Conservation (phyloP, 2,329 filamentous ascomycete species). For the Exophiala xenobiotica region DNA sequence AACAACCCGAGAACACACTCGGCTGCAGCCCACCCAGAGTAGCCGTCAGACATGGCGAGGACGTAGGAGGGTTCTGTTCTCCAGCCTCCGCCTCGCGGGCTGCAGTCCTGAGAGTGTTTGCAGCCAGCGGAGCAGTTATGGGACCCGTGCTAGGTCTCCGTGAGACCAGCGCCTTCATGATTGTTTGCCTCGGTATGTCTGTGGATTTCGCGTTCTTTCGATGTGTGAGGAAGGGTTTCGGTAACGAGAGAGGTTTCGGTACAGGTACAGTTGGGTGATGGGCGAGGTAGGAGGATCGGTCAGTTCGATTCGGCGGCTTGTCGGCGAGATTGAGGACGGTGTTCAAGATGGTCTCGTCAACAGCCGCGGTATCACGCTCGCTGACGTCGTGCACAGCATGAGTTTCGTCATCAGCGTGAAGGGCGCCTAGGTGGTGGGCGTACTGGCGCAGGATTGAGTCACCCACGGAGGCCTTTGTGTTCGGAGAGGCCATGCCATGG, state of each 20-base stretch:
- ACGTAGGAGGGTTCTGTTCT: constrained; percentile 41
- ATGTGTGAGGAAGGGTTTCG: constrained; percentile 41
- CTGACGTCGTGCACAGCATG: constrained; percentile 22
- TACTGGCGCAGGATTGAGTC: constrained; percentile 45
- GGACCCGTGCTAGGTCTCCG: constrained; percentile 57
- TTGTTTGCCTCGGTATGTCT: constrained; percentile 75
- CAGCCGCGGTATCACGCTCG: constrained; percentile 26
- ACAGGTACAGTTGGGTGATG: constrained; percentile 33
- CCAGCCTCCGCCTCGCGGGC: constrained; percentile 16
- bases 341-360: constrained; percentile 19
- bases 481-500: constrained; percentile 30
- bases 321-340: constrained; percentile 26
- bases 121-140: constrained; percentile 42
- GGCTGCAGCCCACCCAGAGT: constrained; percentile 55
- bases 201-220: constrained; percentile 57
- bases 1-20: constrained; percentile 43
- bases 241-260: constrained; percentile 38
- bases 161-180: constrained; percentile 78
- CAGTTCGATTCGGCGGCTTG: constrained; percentile 27
- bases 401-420: constrained; percentile 40
- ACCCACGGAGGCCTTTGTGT: constrained; percentile 32
- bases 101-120: constrained; percentile 12
- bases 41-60: constrained; percentile 62
- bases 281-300: constrained; percentile 33
- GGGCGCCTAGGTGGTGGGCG: constrained; percentile 44